These are phyloP conservation scores for Chaetomiaceae sp. DNA, from an alignment of 2,329 filamentous ascomycete species.

Conservation along the genomic window DNA sequence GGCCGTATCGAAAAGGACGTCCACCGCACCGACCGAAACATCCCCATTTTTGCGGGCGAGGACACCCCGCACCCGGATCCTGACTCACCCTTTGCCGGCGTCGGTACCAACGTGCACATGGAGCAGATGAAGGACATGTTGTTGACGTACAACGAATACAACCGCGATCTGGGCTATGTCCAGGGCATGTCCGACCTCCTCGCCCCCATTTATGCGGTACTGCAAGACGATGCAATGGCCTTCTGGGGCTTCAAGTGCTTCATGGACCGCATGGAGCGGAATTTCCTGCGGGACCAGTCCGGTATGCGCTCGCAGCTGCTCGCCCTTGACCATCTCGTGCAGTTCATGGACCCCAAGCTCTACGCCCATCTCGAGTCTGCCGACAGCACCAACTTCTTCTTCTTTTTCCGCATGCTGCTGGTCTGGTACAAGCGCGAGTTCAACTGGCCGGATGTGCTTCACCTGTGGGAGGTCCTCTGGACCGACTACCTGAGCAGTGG, in stretches of 20 bases:
- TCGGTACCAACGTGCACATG: conserved; percentile 92
- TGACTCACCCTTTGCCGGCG: conserved; percentile 86
- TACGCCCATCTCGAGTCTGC: conserved; percentile 85
- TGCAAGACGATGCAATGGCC: conserved; percentile 93
- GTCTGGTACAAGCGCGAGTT: conserved; percentile 99
- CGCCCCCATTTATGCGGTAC: conserved; percentile 91
- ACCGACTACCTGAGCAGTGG: conserved; percentile 84
- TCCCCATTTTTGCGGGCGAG: conserved; percentile 93
- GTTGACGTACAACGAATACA: conserved; percentile 97
- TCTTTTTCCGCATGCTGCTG: conserved; percentile 98
- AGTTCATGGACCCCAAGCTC: conserved; percentile 92
- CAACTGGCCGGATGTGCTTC: conserved; percentile 77
- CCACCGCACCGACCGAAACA: conserved; percentile 89
- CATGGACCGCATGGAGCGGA: conserved; percentile 97
- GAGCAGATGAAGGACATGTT: conserved; percentile 99
- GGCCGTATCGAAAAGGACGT: conserved; percentile 97
- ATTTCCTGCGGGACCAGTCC: conserved; percentile 91
- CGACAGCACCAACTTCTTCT: conserved; percentile 98
- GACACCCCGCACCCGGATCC: conserved; percentile 96
- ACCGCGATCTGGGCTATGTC: conserved; percentile 90
- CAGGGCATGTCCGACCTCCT: conserved; percentile 98
- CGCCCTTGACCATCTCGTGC: conserved; percentile 88
- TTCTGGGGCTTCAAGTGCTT: conserved; percentile 97
- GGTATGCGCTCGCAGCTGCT: conserved; percentile 92
- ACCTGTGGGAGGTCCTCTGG: conserved; percentile 91